Base-by-base conservation (phyloP, 106 monocot species). In the Cymbidium sinense region DNA sequence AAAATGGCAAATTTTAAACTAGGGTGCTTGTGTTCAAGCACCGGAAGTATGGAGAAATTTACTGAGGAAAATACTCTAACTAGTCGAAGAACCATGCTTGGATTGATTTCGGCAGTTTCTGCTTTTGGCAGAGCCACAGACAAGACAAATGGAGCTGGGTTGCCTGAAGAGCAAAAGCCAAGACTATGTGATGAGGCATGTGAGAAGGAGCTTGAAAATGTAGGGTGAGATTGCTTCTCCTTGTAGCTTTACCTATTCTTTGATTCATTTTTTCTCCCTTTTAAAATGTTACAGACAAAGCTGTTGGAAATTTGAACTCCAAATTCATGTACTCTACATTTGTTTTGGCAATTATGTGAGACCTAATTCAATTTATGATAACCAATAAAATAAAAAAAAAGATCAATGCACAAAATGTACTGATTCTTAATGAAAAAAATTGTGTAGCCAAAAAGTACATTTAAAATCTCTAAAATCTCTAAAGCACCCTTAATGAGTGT, bases 161-260 rank as follows among this genome's bases (percentile, higher is more conserved):
- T 61, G 61, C 94, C 98, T 71, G 88, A 87, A 20, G 96, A 94
- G 82, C 85, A 98, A 39, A 98, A 94, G 74, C 94, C 91, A 19
- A 91, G 77, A 31, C 52, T 98, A 5, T 98, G 96, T 61, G 83
- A 92, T 77, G 90, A 82, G 28, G 84, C 82, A 28, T 98, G 96
- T 54, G 91, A 91, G 81, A 90, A 85, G 79, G 94, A 94, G 87
- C 92, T 98, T 87, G 92, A 98, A 92, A 98, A 94, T 92, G 98
- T 98, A 90, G 83, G 88, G 89, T 93, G 86, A 89, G 86, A 86
- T 64, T 80, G 30, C 76, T 78, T 83, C 37, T 12, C 79, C 81
- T 20, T 54, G 54, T 17, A 54, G 54, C 41, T 54, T 18, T 54
- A 54, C 18, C 54, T 61, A 27, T 25, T 61, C 25, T 61, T 61